A percentile compares a stretch with the other conserved stretches of the same genome.
Conservation (phyloP, 2,329 filamentous ascomycete genomes). For the Triangularia setosa region DNA sequence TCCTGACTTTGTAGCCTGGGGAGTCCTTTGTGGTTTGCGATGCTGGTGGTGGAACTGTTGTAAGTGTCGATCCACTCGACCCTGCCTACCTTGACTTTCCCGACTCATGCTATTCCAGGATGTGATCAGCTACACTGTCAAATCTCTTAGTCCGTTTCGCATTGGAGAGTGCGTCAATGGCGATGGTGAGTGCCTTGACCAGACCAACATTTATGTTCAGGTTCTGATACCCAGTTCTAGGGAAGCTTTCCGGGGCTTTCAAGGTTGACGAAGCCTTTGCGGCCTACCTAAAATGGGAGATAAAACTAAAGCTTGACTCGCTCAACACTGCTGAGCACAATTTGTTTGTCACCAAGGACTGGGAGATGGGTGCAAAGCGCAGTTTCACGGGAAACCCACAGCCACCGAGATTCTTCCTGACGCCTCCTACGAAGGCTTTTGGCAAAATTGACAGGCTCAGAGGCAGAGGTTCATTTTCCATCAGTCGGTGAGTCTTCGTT, state of each 20-base stretch:
- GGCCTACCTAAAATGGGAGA: neutral
- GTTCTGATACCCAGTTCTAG: neutral
- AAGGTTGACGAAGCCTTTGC: constrained; percentile 5
- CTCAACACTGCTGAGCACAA: neutral
- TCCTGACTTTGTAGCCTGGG: neutral
- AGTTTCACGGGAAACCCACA: neutral
- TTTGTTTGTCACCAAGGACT: neutral
- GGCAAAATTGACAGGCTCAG: neutral
- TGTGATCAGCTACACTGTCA: constrained; percentile 4
- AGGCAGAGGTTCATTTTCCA: neutral
- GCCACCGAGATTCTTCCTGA: neutral
- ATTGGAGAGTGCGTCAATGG: constrained; percentile 2
- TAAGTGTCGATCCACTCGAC: neutral
- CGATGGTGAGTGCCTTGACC: neutral
- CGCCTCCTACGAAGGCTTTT: neutral
- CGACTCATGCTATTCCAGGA: neutral
- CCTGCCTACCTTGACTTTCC: neutral
- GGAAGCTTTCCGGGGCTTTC: constrained; percentile 5
- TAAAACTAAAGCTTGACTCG: neutral
- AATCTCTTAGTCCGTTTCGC: neutral
- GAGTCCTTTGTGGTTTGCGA: constrained; percentile 16
- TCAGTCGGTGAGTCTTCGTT: neutral
- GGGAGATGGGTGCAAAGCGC: constrained; percentile 3
- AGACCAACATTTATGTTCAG: neutral
- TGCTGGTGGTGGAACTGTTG: constrained; percentile 12